phyloP scores from a whole-genome alignment of 345 rosid genomes.

The Pistacia atlantica region DNA sequence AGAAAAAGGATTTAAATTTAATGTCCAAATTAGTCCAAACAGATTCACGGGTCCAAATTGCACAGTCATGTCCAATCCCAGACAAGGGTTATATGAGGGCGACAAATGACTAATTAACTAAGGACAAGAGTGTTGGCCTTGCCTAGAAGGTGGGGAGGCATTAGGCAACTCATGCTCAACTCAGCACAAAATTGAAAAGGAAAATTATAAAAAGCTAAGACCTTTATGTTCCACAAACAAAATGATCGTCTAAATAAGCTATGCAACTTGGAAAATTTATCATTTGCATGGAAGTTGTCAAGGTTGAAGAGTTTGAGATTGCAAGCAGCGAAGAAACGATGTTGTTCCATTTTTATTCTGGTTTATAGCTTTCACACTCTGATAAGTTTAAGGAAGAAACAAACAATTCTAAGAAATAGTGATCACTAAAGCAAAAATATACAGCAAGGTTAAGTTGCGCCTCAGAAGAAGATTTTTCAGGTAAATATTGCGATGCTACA shows the following conservation, averaged over 20 bases:
- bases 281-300: neutral
- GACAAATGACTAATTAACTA: constrained; percentile 15
- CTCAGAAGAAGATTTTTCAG: neutral
- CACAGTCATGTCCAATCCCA: neutral
- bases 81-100: neutral
- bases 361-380: constrained; percentile 6
- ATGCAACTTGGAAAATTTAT: neutral
- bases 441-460: neutral
- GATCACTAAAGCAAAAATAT: neutral
- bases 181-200: neutral
- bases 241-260: neutral
- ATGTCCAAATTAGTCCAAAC: too few species aligned
- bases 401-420: neutral
- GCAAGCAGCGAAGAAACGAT: neutral
- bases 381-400: neutral
- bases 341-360: neutral
- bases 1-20: neutral
- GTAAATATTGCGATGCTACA: neutral
- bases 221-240: constrained; percentile 4
- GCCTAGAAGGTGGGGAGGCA: neutral
- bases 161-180: constrained; percentile 4
- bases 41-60: neutral
- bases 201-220: neutral
- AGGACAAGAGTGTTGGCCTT: neutral
- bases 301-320: constrained; percentile 1